phyloP scores from a whole-genome alignment of 768 basidiomycete genomes.

The Rhizopogon vesiculosus region DNA sequence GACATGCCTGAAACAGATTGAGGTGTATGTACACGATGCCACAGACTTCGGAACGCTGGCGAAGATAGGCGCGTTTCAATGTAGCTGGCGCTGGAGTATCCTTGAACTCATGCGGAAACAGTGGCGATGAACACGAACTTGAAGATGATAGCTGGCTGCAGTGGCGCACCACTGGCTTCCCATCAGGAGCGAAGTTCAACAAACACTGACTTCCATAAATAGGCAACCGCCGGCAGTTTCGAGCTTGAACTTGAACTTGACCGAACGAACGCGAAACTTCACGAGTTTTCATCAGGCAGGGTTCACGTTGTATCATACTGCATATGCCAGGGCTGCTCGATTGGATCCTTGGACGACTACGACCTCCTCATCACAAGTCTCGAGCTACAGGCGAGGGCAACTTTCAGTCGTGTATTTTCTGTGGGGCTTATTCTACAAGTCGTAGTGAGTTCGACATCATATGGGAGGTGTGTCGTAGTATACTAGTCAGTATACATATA shows the following conservation, averaged over 20 bases:
- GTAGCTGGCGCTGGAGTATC: neutral
- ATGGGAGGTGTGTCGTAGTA: slow-evolving; percentile 36
- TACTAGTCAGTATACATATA: no score
- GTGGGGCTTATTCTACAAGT: slow-evolving; percentile 33
- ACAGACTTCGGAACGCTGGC: neutral
- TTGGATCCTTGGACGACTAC: slow-evolving; percentile 5
- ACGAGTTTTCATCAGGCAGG: no score
- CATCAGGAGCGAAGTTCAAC: neutral
- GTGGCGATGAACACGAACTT: neutral
- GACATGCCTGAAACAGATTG: slow-evolving; percentile 15
- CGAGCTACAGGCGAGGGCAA: neutral
- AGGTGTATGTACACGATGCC: neutral
- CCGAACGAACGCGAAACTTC: no score
- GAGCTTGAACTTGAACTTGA: no score
- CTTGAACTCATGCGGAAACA: neutral
- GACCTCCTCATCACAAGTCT: neutral
- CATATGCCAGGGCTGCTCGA: slow-evolving; percentile 3
- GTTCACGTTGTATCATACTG: no score
- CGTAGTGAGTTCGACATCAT: slow-evolving; percentile 39
- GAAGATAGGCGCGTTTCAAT: neutral
- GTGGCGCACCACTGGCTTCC: neutral
- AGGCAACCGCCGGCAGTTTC: neutral
- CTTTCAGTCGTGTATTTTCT: slow-evolving; percentile 30
- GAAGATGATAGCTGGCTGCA: neutral
- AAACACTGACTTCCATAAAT: slow-evolving; percentile 2